These are phyloP conservation scores for Galerina marginata DNA, from an alignment of 768 basidiomycete species.

Conservation along the genomic window DNA sequence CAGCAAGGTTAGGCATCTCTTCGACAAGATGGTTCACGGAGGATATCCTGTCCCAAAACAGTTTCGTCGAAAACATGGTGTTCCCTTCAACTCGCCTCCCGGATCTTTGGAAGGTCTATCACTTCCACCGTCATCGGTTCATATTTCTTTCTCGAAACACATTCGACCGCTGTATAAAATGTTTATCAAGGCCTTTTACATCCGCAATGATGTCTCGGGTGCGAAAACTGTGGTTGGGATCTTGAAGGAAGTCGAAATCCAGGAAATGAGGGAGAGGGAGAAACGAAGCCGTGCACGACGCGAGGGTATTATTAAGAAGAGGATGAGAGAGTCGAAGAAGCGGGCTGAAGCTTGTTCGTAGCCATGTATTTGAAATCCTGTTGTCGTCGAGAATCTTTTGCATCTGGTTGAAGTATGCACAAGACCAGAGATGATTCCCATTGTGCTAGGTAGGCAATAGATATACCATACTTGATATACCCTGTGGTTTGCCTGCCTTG, in stretches of 20 bases:
- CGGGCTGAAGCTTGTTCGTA: too few relatives aligned
- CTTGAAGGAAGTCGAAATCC: slow-evolving; percentile 49
- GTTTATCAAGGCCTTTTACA: slow-evolving; percentile 70
- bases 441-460: too few relatives aligned
- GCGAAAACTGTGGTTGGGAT: slow-evolving; percentile 61
- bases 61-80: slow-evolving; percentile 33
- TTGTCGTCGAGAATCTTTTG: too few relatives aligned
- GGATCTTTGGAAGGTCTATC: slow-evolving; percentile 20
- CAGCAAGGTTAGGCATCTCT: slow-evolving; percentile 54
- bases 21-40: slow-evolving; percentile 63
- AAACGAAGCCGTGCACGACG: slow-evolving; percentile 34
- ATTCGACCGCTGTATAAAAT: slow-evolving; percentile 73
- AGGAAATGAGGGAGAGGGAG: slow-evolving; percentile 35
- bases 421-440: too few relatives aligned
- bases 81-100: slow-evolving; percentile 51
- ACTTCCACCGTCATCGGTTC: slow-evolving; percentile 44
- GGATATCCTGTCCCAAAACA: slow-evolving; percentile 58
- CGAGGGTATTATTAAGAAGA: slow-evolving; percentile 39
- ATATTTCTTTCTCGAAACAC: slow-evolving; percentile 61
- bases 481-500: too few relatives aligned
- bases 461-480: too few relatives aligned
- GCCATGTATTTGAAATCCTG: too few relatives aligned
- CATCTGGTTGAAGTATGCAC: too few relatives aligned
- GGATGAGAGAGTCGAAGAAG: slow-evolving; percentile 8
- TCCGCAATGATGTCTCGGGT: slow-evolving; percentile 56